Conservation (phyloP, 1,284 basidiomycete genomes). For the Ganoderma lingzhi region DNA sequence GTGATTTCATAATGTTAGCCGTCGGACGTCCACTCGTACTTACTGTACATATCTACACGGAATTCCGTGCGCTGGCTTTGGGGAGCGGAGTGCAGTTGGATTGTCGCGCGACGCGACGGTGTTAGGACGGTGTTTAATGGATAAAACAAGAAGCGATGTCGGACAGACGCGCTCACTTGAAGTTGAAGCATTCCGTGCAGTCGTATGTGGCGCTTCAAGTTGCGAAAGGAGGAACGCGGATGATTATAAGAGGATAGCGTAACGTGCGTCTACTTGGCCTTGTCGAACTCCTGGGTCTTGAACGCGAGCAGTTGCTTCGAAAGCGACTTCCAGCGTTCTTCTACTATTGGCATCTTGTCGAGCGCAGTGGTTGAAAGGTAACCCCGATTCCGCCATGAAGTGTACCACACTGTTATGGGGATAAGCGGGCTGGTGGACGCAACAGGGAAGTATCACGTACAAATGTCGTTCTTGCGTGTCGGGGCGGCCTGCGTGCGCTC, state of each 20-base stretch:
- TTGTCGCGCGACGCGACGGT: not conserved
- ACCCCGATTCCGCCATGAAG: slow-evolving; percentile 75
- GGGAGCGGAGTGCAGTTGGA: not conserved
- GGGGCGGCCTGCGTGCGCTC: slow-evolving; percentile 80
- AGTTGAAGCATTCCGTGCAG: not conserved
- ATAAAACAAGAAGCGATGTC: not conserved
- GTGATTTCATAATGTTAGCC: not conserved
- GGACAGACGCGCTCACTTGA: slow-evolving; percentile 1
- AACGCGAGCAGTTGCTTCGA: slow-evolving; percentile 67
- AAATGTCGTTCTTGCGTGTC: slow-evolving; percentile 85
- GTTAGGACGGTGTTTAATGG: not conserved
- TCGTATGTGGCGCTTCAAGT: not conserved
- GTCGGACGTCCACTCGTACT: not conserved
- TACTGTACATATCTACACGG: not conserved
- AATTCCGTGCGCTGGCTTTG: not conserved
- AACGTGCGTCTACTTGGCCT: slow-evolving; percentile 45
- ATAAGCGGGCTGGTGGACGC: slow-evolving; percentile 4
- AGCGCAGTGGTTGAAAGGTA: slow-evolving; percentile 71
- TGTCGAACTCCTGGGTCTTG: slow-evolving; percentile 64
- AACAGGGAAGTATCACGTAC: slow-evolving; percentile 55
- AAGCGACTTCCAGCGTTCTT: slow-evolving; percentile 73
- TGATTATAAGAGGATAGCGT: slow-evolving; percentile 7
- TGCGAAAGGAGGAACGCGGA: not conserved
- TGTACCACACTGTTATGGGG: slow-evolving; percentile 73
- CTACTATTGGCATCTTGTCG: slow-evolving; percentile 64